A percentile compares a stretch with the other conserved stretches of the same genome.
phyloP scores from a whole-genome alignment of 2,329 filamentous ascomycete genomes.

The Trichoderma harzianum region DNA sequence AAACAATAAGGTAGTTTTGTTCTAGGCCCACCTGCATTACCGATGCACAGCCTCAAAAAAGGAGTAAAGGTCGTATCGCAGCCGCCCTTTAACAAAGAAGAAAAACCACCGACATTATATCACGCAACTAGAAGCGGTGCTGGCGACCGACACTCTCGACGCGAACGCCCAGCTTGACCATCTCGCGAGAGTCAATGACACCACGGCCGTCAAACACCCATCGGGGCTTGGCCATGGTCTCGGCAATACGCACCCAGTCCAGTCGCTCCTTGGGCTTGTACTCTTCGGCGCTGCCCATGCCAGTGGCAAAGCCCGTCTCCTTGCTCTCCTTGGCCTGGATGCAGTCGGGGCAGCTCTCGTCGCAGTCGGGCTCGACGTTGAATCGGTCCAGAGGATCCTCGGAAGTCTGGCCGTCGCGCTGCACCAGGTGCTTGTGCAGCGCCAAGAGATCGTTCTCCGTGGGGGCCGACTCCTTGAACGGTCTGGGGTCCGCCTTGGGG shows the following conservation, averaged over 20 bases:
- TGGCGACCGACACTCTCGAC: slow-evolving; percentile 53
- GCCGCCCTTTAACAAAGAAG: not conserved
- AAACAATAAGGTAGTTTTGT: slow-evolving; percentile 24
- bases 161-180: slow-evolving; percentile 49
- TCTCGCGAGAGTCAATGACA: slow-evolving; percentile 46
- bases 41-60: slow-evolving; percentile 16
- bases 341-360: slow-evolving; percentile 49
- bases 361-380: slow-evolving; percentile 44
- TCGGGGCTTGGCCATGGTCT: slow-evolving; percentile 49
- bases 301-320: slow-evolving; percentile 38
- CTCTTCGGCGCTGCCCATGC: slow-evolving; percentile 43
- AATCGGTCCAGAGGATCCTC: slow-evolving; percentile 47
- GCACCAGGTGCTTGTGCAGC: slow-evolving; percentile 47
- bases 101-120: not conserved
- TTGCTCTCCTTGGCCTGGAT: slow-evolving; percentile 39
- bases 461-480: slow-evolving; percentile 37
- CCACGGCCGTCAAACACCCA: slow-evolving; percentile 58
- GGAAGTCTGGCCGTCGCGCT: slow-evolving; percentile 28
- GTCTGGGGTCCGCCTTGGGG: slow-evolving; percentile 45
- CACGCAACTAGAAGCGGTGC: slow-evolving; percentile 36
- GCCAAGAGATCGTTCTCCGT: slow-evolving; percentile 46
- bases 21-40: slow-evolving; percentile 15
- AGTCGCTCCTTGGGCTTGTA: slow-evolving; percentile 46
- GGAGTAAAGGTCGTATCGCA: slow-evolving; percentile 18
- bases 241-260: slow-evolving; percentile 50